These are phyloP conservation scores for Rosa chinensis DNA, from an alignment of 306 rosid species.

Conservation along the genomic window DNA sequence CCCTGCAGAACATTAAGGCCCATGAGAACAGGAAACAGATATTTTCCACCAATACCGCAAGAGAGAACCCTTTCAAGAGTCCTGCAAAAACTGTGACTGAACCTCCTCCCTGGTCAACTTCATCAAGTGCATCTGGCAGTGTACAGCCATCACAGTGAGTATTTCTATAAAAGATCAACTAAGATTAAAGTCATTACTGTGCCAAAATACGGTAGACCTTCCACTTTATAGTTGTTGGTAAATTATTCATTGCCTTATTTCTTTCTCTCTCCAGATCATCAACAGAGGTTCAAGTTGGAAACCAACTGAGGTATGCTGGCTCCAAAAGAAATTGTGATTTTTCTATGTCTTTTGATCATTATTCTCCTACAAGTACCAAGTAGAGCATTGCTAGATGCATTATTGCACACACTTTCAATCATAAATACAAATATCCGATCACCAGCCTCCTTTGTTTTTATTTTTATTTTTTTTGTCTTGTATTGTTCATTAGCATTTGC, in stretches of 20 bases:
- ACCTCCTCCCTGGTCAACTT: conserved; percentile 88
- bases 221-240: conserved; percentile 22
- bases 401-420: not conserved
- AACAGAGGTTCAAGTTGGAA: conserved; percentile 68
- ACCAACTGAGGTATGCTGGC: conserved; percentile 72
- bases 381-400: not conserved
- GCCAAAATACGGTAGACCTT: not conserved
- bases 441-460: too few species aligned
- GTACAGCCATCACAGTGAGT: conserved; percentile 59
- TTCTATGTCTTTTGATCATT: not conserved
- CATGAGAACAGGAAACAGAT: conserved; percentile 88
- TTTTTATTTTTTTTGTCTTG: not conserved
- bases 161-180: not conserved
- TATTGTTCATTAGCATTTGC: not conserved
- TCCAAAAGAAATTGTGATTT: not conserved
- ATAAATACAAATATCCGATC: not conserved
- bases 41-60: conserved; percentile 64
- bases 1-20: conserved; percentile 77
- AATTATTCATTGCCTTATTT: conserved; percentile 10
- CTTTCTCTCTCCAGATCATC: conserved; percentile 50
- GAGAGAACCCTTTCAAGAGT: conserved; percentile 70
- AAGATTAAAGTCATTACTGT: not conserved
- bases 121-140: conserved; percentile 45
- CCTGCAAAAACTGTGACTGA: conserved; percentile 58
- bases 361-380: not conserved